These are phyloP conservation scores for Galerina sulciceps DNA, from an alignment of 768 basidiomycete species.

Conservation along the genomic window DNA sequence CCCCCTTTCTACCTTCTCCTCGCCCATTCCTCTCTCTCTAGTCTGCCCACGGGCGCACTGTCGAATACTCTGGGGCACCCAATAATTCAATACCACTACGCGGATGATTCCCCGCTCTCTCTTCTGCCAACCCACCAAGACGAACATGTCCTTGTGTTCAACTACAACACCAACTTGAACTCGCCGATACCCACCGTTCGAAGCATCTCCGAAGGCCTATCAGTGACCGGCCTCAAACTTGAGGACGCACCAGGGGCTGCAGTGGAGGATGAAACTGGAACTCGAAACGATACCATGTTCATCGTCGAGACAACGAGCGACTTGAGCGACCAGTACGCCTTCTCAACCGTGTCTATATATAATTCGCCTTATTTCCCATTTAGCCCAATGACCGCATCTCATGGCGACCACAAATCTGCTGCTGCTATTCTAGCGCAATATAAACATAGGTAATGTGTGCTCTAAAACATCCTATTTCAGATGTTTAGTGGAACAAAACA, in stretches of 20 bases:
- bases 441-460: slow-evolving; percentile 59
- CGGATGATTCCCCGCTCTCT: slow-evolving; percentile 74
- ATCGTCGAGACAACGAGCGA: slow-evolving; percentile 70
- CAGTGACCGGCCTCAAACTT: slow-evolving; percentile 63
- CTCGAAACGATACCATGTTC: slow-evolving; percentile 72
- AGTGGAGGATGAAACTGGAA: slow-evolving; percentile 48
- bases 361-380: not conserved
- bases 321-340: slow-evolving; percentile 53
- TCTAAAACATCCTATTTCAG: slow-evolving; percentile 1
- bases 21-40: slow-evolving; percentile 55
- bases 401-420: slow-evolving; percentile 49
- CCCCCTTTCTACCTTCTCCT: slow-evolving; percentile 74
- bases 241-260: slow-evolving; percentile 77
- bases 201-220: slow-evolving; percentile 49
- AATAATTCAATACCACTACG: slow-evolving; percentile 79
- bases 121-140: slow-evolving; percentile 61
- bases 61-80: slow-evolving; percentile 67
- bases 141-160: slow-evolving; percentile 77
- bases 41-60: slow-evolving; percentile 35
- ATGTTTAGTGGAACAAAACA: slow-evolving; percentile 10
- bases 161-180: slow-evolving; percentile 56
- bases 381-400: slow-evolving; percentile 24
- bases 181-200: slow-evolving; percentile 49
- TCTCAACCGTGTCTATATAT: not conserved
- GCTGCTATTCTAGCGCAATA: slow-evolving; percentile 61